A percentile compares a stretch with the other conserved stretches of the same genome.
These are phyloP conservation scores for Candida maesae DNA, from an alignment of 805 yeast species.

Conservation along the genomic window DNA sequence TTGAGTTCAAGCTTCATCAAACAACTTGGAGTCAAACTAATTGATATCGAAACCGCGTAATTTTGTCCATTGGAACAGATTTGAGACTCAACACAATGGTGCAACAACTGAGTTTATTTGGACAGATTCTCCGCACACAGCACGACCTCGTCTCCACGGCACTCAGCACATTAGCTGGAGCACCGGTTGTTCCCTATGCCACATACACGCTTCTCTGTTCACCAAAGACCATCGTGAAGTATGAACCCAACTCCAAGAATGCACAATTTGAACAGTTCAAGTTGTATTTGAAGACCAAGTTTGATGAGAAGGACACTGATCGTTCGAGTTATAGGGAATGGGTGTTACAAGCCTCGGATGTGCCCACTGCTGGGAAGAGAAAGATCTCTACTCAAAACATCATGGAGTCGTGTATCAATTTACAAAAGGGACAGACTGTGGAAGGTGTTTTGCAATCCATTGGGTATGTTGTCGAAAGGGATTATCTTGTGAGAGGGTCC, in stretches of 20 bases:
- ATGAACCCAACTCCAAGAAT: constrained; percentile 27
- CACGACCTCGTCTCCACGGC: constrained; percentile 20
- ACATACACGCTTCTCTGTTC: constrained; percentile 18
- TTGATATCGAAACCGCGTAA: no score
- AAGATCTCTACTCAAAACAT: constrained; percentile 64
- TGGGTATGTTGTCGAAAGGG: constrained; percentile 65
- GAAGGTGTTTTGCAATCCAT: constrained; percentile 48
- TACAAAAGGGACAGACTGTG: constrained; percentile 32
- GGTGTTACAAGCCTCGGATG: constrained; percentile 65
- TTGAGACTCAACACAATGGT: constrained; percentile 25
- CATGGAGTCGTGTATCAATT: constrained; percentile 43
- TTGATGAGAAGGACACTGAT: constrained; percentile 3
- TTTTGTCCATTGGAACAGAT: no score
- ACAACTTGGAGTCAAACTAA: no score
- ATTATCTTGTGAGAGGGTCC: constrained; percentile 58
- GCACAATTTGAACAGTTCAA: constrained; percentile 27
- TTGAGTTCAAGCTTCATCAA: no score
- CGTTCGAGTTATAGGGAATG: constrained; percentile 34
- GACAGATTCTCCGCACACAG: constrained; percentile 15
- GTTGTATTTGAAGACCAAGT: constrained; percentile 19
- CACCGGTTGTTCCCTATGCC: constrained; percentile 10
- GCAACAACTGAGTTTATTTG: constrained; percentile 26
- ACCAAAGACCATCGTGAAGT: constrained; percentile 25
- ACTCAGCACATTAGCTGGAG: constrained; percentile 23
- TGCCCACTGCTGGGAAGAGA: constrained; percentile 71